Conservation (phyloP, 1,284 basidiomycete genomes). For the Pseudozyma thailandica region DNA sequence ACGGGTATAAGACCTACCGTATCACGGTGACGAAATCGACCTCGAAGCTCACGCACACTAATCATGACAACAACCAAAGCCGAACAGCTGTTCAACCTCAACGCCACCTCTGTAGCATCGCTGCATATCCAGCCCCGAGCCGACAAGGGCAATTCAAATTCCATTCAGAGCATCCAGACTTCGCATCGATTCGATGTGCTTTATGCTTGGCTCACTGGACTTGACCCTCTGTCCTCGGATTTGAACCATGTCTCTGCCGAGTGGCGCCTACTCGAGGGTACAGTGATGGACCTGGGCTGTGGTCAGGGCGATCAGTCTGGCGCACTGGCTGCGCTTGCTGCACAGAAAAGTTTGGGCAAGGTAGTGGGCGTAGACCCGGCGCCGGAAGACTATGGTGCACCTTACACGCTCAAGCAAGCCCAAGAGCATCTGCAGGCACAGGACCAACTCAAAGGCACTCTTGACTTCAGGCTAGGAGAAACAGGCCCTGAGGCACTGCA, state of each 20-base stretch:
- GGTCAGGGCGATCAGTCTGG: slow-evolving; percentile 32
- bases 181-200: slow-evolving; percentile 30
- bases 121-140: slow-evolving; percentile 14
- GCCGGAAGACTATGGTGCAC: slow-evolving; percentile 14
- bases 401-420: slow-evolving; percentile 31
- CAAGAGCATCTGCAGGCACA: slow-evolving; percentile 1
- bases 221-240: neutral
- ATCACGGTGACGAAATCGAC: too few species aligned
- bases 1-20: too few species aligned
- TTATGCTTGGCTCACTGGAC: slow-evolving; percentile 24
- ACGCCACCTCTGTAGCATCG: slow-evolving; percentile 16
- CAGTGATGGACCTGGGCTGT: slow-evolving; percentile 28
- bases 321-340: slow-evolving; percentile 6
- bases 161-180: slow-evolving; percentile 21
- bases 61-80: slow-evolving; percentile 17
- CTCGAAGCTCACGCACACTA: neutral
- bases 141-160: slow-evolving; percentile 2
- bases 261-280: slow-evolving; percentile 8
- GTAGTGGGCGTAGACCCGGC: slow-evolving; percentile 24
- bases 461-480: slow-evolving; percentile 13
- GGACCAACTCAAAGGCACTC: slow-evolving; percentile 4
- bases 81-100: slow-evolving; percentile 17
- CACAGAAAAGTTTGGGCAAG: neutral
- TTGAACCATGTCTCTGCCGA: neutral
- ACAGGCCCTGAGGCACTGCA: slow-evolving; percentile 15